Conservation (phyloP, 2,329 filamentous ascomycete genomes). For the Xylaria sp. region DNA sequence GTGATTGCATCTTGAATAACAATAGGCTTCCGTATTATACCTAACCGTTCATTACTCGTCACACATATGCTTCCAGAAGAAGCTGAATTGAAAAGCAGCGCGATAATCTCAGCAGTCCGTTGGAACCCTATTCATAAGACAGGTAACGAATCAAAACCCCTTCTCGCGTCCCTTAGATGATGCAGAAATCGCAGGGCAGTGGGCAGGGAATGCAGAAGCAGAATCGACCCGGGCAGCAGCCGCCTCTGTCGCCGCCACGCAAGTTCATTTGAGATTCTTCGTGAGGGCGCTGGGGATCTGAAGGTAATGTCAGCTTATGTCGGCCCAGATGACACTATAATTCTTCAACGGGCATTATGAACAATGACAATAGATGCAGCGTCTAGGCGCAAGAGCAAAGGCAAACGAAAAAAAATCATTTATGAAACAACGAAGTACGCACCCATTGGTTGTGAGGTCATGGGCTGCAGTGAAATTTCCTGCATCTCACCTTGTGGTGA, state of each 20-base stretch:
- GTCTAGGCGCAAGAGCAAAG: no score
- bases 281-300: constrained; percentile 39
- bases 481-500: constrained; percentile 30
- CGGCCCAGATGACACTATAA: neutral
- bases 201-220: constrained; percentile 48
- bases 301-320: constrained; percentile 16
- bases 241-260: constrained; percentile 44
- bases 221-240: constrained; percentile 44
- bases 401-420: neutral
- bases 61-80: neutral
- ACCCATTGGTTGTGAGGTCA: constrained; percentile 36
- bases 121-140: neutral
- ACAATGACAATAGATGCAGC: neutral
- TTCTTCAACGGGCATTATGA: neutral
- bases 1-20: neutral
- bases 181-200: constrained; percentile 47
- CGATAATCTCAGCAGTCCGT: neutral
- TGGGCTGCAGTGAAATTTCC: constrained; percentile 37
- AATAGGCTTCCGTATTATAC: neutral
- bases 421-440: constrained; percentile 2
- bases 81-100: constrained; percentile 3
- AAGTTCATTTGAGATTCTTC: constrained; percentile 36
- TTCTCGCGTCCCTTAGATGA: constrained; percentile 37
- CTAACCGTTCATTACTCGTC: constrained; percentile 2
- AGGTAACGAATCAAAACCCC: neutral